phyloP scores from a whole-genome alignment of 768 basidiomycete species.

The Lactarius hatsudake region DNA sequence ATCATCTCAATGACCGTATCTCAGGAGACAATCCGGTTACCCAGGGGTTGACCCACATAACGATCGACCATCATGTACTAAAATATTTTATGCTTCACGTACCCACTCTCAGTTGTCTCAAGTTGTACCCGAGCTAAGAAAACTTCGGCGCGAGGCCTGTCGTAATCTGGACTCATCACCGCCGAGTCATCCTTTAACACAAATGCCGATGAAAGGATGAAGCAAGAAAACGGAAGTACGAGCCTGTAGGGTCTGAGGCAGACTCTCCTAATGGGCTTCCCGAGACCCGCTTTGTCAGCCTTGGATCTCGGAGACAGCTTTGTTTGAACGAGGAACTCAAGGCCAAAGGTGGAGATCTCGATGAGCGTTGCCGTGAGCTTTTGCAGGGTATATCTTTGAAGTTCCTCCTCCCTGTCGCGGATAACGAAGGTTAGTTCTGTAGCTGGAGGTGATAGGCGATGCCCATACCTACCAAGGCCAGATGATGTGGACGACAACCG shows the following conservation, averaged over 20 bases:
- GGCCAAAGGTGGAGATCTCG: conserved; percentile 62
- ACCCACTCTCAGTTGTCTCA: conserved; percentile 97
- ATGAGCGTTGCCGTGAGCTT: conserved; percentile 85
- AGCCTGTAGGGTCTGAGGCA: conserved; percentile 19
- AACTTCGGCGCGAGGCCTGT: conserved; percentile 50
- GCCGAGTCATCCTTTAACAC: not conserved
- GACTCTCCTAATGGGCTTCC: conserved; percentile 28
- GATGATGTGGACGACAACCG: conserved; percentile 54
- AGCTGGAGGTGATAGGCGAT: conserved; percentile 67
- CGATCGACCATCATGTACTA: conserved; percentile 64
- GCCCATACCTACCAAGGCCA: conserved; percentile 68
- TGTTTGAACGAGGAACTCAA: conserved; percentile 87
- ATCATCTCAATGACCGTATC: not conserved
- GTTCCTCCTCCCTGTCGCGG: not conserved
- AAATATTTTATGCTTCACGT: conserved; percentile 91
- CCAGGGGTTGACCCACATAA: conserved; percentile 29
- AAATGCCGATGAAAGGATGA: not conserved
- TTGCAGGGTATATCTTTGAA: conserved; percentile 50
- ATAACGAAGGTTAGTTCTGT: conserved; percentile 2
- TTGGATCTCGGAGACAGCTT: conserved; percentile 87
- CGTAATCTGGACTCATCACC: not conserved
- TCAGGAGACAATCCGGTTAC: conserved; percentile 9
- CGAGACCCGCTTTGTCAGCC: conserved; percentile 65
- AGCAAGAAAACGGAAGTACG: conserved; percentile 12
- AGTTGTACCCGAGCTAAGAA: conserved; percentile 78